These are phyloP conservation scores for Myochromella boudieri DNA, from an alignment of 768 basidiomycete species.

Conservation along the genomic window DNA sequence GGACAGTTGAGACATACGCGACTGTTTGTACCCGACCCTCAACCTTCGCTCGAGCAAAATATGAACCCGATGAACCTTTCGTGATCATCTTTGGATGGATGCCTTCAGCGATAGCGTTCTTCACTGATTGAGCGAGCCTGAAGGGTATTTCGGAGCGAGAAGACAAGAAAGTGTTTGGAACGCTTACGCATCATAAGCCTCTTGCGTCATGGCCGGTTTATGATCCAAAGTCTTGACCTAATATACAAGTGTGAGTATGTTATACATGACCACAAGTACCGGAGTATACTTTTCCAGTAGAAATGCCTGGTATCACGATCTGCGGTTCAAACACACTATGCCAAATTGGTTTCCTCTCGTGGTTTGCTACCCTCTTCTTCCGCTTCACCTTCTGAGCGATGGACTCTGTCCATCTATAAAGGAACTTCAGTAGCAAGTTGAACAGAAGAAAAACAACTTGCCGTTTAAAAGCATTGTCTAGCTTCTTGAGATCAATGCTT, in stretches of 20 bases:
- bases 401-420: conserved; percentile 75
- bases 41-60: conserved; percentile 85
- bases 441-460: conserved; percentile 20
- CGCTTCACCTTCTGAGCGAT: conserved; percentile 84
- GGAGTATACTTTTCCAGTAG: conserved; percentile 36
- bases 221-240: conserved; percentile 84
- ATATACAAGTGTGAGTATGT: not conserved
- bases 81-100: conserved; percentile 89
- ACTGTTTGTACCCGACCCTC: conserved; percentile 78
- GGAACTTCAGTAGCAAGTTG: not conserved
- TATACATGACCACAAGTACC: not conserved
- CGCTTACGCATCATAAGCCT: conserved; percentile 68
- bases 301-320: conserved; percentile 31
- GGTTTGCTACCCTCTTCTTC: conserved; percentile 71
- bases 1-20: conserved; percentile 53
- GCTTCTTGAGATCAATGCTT: conserved; percentile 74
- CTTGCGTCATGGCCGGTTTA: conserved; percentile 70
- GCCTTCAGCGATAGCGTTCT: conserved; percentile 68
- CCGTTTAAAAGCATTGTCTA: conserved; percentile 86
- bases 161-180: not conserved
- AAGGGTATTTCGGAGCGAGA: conserved; percentile 6
- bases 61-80: conserved; percentile 88
- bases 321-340: conserved; percentile 79
- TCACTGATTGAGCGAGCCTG: conserved; percentile 65
- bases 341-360: conserved; percentile 72